Evolutionary conservation across 805 yeast species (phyloP).

Genomic region (Saccharomycopsis babjevae): DNA sequence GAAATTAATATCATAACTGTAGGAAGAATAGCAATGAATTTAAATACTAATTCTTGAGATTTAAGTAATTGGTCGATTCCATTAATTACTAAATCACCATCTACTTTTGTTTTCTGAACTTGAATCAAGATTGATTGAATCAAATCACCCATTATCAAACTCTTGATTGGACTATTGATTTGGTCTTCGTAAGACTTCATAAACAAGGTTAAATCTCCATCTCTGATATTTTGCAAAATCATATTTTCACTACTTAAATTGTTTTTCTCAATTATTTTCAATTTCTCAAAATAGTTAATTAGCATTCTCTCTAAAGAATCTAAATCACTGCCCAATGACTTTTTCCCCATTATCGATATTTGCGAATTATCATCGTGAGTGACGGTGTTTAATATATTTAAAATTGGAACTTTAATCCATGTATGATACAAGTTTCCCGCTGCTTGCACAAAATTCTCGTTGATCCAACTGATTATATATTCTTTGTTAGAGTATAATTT

Average conservation of each 20-base stretch:
- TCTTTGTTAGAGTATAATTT: background rate
- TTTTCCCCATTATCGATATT: conserved; percentile 69
- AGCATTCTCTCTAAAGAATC: conserved; percentile 84
- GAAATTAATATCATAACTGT: conserved; percentile 50
- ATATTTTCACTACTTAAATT: conserved; percentile 15
- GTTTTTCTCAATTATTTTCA: conserved; percentile 29
- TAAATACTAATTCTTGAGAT: conserved; percentile 91
- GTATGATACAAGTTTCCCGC: conserved; percentile 56
- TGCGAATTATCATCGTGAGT: conserved; percentile 69
- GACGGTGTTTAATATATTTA: conserved; percentile 66
- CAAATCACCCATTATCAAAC: conserved; percentile 57
- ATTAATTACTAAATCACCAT: conserved; percentile 78
- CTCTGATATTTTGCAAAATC: conserved; percentile 30
- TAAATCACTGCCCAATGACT: conserved; percentile 68
- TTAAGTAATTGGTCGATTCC: conserved; percentile 86
- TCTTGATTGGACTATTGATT: conserved; percentile 56
- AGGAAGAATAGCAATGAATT: conserved; percentile 83
- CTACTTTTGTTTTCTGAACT: conserved; percentile 93
- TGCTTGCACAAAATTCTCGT: conserved; percentile 53
- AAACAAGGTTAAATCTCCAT: conserved; percentile 72
- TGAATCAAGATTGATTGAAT: conserved; percentile 76
- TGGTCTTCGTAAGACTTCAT: conserved; percentile 76
- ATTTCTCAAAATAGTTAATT: conserved; percentile 38
- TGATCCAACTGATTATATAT: conserved; percentile 43
- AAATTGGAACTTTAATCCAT: conserved; percentile 75